Evolutionary conservation across 495 filamentous ascomycete genomes (phyloP), one percentile per base, ranked within the genome.

Genomic region (Barbatosphaeria neglecta): DNA sequence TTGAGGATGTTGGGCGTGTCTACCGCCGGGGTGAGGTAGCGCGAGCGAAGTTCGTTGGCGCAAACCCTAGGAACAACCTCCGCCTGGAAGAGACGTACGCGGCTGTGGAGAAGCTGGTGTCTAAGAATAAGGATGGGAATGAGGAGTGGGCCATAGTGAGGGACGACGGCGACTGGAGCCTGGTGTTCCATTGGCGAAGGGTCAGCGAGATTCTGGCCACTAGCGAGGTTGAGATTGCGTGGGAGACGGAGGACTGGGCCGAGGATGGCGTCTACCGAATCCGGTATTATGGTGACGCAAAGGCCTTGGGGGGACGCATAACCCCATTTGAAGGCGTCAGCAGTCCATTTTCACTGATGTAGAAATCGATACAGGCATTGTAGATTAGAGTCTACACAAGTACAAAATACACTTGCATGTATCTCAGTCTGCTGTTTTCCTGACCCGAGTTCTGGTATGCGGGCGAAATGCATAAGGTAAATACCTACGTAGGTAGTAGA

Each of bases 1-100:
- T 80, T 37, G 66, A 62, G 5, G 83, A 88, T 46, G 77, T 78
- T 4, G 56, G 65, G 5, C 47, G 52, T 25, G 44, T 59, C 13
- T 92, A 86, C 48, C 46, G 58, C 3, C 67, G 64, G 9, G 82
- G 84, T 8, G 69, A 75, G 22, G 58, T 55, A 19, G 77, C 88
- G 44, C 76, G 60, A 7, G 83, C 68, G 0, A 79, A 64, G 0
- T 96, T 98, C 62, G 78, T 92, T 13, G 92, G 86, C 35, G 88
- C 90, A 3, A 96, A 95, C 50, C 90, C 90, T 17, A 72, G 90
- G 28, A 96, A 98, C 54, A 81, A 93, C 48, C 74, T 96, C 24
- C 77, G 78, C 18, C 75, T 85, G 11, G 90, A 86, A 54, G 76
- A 73, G 8, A 95, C 83, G 6, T 95, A 81, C 56, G 86, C 82